phyloP scores from a whole-genome alignment of 192 early-diverging fungal genomes.

The Podochytrium sp. region DNA sequence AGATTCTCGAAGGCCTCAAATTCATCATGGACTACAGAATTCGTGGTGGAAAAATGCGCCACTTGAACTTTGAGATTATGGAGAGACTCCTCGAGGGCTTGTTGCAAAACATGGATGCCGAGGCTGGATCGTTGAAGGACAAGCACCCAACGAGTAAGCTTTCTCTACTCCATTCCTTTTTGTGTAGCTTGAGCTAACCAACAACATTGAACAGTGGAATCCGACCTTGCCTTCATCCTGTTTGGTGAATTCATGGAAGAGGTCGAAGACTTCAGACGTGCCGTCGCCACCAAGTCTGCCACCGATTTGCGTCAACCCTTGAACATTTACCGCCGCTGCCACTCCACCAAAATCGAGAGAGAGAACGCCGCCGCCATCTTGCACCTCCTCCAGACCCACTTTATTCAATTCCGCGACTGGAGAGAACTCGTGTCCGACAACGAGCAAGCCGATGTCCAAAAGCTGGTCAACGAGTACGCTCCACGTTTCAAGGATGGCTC shows the following conservation, averaged over 20 bases:
- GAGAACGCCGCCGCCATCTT: slow-evolving; percentile 79
- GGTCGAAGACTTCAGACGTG: slow-evolving; percentile 87
- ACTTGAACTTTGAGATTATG: slow-evolving; percentile 85
- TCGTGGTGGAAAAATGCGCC: slow-evolving; percentile 79
- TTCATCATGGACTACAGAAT: slow-evolving; percentile 95
- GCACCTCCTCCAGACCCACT: slow-evolving; percentile 72
- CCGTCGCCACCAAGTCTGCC: slow-evolving; percentile 74
- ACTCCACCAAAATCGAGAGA: slow-evolving; percentile 71
- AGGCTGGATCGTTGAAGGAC: slow-evolving; percentile 34
- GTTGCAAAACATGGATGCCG: slow-evolving; percentile 75
- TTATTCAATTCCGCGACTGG: slow-evolving; percentile 89
- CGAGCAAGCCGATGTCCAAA: slow-evolving; percentile 76
- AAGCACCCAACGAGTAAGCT: slow-evolving; percentile 28
- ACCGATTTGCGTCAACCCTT: slow-evolving; percentile 82
- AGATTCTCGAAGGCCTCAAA: slow-evolving; percentile 85
- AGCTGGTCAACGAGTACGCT: slow-evolving; percentile 68
- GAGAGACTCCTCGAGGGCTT: slow-evolving; percentile 83
- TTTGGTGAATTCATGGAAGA: slow-evolving; percentile 96
- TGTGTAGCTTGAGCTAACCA: too few species aligned
- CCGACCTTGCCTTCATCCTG: slow-evolving; percentile 84
- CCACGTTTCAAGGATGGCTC: slow-evolving; percentile 54
- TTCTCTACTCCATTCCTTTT: not conserved
- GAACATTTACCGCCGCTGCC: slow-evolving; percentile 77
- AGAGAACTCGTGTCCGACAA: slow-evolving; percentile 83
- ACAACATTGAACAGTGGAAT: slow-evolving; percentile 59